Conservation (phyloP, 768 basidiomycete species). For the Agrocybe praecox region DNA sequence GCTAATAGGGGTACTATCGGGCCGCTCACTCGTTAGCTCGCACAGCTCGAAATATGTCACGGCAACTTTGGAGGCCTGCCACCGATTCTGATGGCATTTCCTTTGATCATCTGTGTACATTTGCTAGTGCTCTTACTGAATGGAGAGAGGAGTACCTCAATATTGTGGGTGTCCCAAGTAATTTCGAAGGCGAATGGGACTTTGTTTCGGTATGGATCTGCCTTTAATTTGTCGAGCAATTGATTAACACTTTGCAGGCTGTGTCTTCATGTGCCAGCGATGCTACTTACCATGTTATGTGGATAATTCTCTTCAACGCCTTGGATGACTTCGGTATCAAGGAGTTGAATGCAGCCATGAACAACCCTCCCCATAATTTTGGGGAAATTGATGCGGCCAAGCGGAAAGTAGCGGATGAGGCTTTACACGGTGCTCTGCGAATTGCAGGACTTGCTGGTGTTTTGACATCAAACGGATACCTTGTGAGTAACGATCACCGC, state of each 20-base stretch:
- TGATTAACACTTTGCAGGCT: conserved; percentile 31
- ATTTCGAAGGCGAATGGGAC: conserved; percentile 87
- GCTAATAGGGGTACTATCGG: conserved; percentile 75
- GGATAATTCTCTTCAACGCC: conserved; percentile 82
- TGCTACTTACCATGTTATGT: conserved; percentile 90
- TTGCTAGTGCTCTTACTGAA: conserved; percentile 57
- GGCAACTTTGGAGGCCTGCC: conserved; percentile 78
- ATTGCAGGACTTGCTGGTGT: conserved; percentile 90
- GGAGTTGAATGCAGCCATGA: conserved; percentile 57
- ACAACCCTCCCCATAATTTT: conserved; percentile 35
- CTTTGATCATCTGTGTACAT: conserved; percentile 57
- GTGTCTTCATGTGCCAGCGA: conserved; percentile 75
- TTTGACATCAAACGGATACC: conserved; percentile 83
- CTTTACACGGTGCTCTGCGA: conserved; percentile 81
- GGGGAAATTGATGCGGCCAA: conserved; percentile 63
- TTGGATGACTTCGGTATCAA: conserved; percentile 84
- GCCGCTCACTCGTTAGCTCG: conserved; percentile 85
- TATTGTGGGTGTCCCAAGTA: conserved; percentile 83
- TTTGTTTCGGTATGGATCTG: conserved; percentile 57
- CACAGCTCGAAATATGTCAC: conserved; percentile 80
- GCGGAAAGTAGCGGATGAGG: conserved; percentile 77
- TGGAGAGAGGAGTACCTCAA: conserved; percentile 82
- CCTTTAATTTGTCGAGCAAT: conserved; percentile 4
- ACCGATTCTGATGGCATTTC: conserved; percentile 81
- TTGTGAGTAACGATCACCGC: conserved; percentile 49